phyloP scores from a whole-genome alignment of 768 basidiomycete genomes.

The Chalciporus sphaerocephalus region DNA sequence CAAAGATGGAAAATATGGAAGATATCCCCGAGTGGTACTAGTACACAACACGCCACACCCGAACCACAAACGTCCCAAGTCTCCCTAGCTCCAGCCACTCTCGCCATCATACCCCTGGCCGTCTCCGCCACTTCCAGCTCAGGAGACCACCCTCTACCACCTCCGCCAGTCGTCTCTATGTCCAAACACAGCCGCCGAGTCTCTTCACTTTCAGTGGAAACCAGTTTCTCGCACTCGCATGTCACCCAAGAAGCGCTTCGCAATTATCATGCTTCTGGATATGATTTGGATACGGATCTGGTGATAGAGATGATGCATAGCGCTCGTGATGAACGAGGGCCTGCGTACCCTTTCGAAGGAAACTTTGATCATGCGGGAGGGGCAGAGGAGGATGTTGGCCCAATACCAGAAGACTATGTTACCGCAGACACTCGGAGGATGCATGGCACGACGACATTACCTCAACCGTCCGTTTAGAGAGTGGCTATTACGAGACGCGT shows the following conservation, averaged over 20 bases:
- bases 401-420: slow-evolving; percentile 2
- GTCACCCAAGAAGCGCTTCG: slow-evolving; percentile 23
- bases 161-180: not conserved
- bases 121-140: not conserved
- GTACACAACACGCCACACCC: not conserved
- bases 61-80: slow-evolving; percentile 2
- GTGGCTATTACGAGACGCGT: slow-evolving; percentile 15
- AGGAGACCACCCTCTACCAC: not conserved
- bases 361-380: not conserved
- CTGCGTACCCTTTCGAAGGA: slow-evolving; percentile 9
- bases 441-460: not conserved
- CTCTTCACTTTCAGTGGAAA: slow-evolving; percentile 19
- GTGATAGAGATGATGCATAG: slow-evolving; percentile 25
- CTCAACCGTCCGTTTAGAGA: not conserved
- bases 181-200: slow-evolving; percentile 16
- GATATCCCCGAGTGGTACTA: slow-evolving; percentile 8
- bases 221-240: slow-evolving; percentile 22
- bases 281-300: slow-evolving; percentile 26
- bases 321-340: slow-evolving; percentile 19
- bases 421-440: not conserved
- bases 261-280: slow-evolving; percentile 19
- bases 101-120: not conserved
- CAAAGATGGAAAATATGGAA: slow-evolving; percentile 19
- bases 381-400: not conserved
- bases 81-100: not conserved